phyloP scores from a whole-genome alignment of 2,329 filamentous ascomycete genomes.

The Alternaria triticina region DNA sequence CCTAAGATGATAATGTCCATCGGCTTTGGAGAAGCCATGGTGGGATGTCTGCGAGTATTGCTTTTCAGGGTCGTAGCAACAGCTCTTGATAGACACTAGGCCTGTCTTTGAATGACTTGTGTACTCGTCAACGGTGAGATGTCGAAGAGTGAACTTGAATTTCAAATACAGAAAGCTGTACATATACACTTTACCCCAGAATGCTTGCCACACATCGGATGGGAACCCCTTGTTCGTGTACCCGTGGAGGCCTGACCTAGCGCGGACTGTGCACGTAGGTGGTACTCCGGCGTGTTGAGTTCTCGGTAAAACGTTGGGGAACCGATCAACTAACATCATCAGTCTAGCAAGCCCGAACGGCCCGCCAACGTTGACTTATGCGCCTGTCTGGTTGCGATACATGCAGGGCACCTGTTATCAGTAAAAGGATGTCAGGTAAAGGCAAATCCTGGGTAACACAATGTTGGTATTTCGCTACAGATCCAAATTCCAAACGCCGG shows the following conservation, averaged over 20 bases:
- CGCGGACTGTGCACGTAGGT: background rate
- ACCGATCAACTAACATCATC: slow-evolving; percentile 6
- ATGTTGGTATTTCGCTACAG: slow-evolving; percentile 15
- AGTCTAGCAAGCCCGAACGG: slow-evolving; percentile 2
- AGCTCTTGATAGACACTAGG: background rate
- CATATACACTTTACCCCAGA: background rate
- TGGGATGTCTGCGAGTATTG: background rate
- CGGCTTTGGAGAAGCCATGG: slow-evolving; percentile 11
- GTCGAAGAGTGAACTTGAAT: background rate
- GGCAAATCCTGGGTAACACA: background rate
- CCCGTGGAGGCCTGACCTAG: background rate
- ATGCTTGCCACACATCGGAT: background rate
- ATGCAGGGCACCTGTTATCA: background rate
- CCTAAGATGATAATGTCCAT: slow-evolving; percentile 40
- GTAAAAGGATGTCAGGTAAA: background rate
- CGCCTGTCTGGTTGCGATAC: background rate
- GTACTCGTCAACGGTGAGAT: background rate
- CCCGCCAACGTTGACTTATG: background rate
- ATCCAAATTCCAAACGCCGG: slow-evolving; percentile 11
- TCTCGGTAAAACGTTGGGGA: slow-evolving; percentile 10
- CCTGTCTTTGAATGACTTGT: background rate
- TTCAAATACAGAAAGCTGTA: background rate
- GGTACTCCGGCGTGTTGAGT: background rate
- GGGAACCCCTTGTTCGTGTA: background rate
- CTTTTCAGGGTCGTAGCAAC: background rate